Evolutionary conservation across 495 filamentous ascomycete genomes (phyloP).

Genomic region (Neurospora terricola): DNA sequence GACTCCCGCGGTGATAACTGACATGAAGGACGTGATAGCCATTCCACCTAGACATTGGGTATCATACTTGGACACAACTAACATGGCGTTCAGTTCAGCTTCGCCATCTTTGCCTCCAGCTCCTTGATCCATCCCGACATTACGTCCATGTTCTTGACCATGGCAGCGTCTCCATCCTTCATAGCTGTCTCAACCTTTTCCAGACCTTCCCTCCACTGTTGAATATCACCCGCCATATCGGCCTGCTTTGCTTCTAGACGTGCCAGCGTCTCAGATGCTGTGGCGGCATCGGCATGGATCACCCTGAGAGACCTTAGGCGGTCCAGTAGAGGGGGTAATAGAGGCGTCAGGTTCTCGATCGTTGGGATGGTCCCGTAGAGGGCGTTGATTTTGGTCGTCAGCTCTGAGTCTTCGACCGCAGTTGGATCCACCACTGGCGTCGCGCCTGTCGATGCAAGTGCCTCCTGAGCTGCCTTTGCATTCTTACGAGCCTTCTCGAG

Average conservation of each 20-base stretch:
- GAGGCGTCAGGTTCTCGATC: constrained; percentile 75
- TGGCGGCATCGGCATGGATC: constrained; percentile 79
- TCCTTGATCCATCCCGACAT: constrained; percentile 86
- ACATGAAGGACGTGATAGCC: background rate
- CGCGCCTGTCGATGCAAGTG: constrained; percentile 40
- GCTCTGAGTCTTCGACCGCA: constrained; percentile 46
- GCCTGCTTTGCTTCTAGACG: constrained; percentile 69
- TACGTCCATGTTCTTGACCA: constrained; percentile 65
- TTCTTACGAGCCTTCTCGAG: constrained; percentile 62
- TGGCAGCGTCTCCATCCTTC: constrained; percentile 53
- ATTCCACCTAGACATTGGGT: constrained; percentile 12
- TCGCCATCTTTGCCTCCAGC: constrained; percentile 64
- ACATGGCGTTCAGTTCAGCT: constrained; percentile 29
- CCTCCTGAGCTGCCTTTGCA: constrained; percentile 56
- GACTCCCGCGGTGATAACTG: background rate
- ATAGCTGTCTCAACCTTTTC: constrained; percentile 69
- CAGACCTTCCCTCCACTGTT: constrained; percentile 75
- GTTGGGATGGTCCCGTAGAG: constrained; percentile 82
- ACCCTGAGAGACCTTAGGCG: constrained; percentile 72
- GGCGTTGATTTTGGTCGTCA: constrained; percentile 79
- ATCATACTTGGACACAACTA: constrained; percentile 12
- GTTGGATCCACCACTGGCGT: constrained; percentile 20
- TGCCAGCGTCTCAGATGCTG: constrained; percentile 69
- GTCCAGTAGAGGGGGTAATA: constrained; percentile 79
- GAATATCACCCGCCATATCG: constrained; percentile 74